Percentiles rank a stretch among this genome's conserved stretches.
Evolutionary conservation across 768 basidiomycete species (phyloP).

Genomic region (Mycena belliarum): DNA sequence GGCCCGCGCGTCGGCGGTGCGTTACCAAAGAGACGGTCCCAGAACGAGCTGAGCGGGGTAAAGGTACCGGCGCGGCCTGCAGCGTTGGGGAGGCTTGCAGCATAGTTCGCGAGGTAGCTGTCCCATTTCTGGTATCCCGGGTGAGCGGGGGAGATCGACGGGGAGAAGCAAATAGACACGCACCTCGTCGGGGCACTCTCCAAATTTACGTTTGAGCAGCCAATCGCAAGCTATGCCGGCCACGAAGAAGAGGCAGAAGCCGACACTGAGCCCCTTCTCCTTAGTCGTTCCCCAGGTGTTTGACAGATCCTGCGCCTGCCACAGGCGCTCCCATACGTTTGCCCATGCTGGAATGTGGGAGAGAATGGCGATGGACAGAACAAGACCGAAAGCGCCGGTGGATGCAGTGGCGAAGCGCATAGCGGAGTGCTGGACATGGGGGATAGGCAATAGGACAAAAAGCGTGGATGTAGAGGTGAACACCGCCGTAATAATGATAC

Average conservation of each 20-base stretch:
- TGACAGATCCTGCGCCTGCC: conserved; percentile 41
- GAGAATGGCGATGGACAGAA: conserved; percentile 56
- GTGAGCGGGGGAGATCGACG: not conserved
- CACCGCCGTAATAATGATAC: conserved; percentile 28
- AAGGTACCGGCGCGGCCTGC: conserved; percentile 60
- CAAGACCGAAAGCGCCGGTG: conserved; percentile 58
- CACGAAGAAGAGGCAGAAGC: conserved; percentile 52
- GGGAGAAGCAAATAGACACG: conserved; percentile 12
- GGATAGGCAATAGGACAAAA: conserved; percentile 47
- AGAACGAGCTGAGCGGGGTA: conserved; percentile 52
- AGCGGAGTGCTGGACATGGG: conserved; percentile 43
- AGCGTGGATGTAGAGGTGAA: conserved; percentile 39
- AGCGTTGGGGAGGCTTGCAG: conserved; percentile 52
- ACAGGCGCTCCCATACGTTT: conserved; percentile 63
- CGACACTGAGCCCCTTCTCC: conserved; percentile 62
- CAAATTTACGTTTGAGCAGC: conserved; percentile 53
- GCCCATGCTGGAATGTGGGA: conserved; percentile 54
- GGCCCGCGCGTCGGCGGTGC: conserved; percentile 15
- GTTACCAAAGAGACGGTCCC: conserved; percentile 47
- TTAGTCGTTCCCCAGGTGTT: conserved; percentile 51
- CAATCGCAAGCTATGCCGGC: conserved; percentile 54
- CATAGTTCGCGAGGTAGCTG: conserved; percentile 60
- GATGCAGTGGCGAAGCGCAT: conserved; percentile 55
- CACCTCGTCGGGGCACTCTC: conserved; percentile 72
- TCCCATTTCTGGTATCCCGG: conserved; percentile 58